phyloP scores from a whole-genome alignment of 2,329 filamentous ascomycete genomes.

The Arthrobotrys pseudoclavata region DNA sequence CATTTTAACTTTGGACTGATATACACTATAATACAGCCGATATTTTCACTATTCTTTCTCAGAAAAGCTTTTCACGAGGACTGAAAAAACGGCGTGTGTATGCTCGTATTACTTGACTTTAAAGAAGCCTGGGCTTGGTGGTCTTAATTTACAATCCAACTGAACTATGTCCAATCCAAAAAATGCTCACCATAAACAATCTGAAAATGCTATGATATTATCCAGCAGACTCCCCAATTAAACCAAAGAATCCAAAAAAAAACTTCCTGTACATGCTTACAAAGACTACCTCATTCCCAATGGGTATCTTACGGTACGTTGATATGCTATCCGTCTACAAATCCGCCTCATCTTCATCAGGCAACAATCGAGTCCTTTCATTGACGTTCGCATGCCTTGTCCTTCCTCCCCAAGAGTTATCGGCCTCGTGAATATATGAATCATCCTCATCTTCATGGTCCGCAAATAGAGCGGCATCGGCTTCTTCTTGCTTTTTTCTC shows the following conservation, averaged over 20 bases:
- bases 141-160: conserved; percentile 4
- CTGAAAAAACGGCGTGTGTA: neutral
- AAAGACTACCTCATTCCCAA: neutral
- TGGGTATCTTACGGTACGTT: conserved; percentile 26
- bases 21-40: too few relatives aligned
- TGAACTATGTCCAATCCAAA: neutral
- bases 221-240: conserved; percentile 7
- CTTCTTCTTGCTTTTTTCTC: conserved; percentile 63
- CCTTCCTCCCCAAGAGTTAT: conserved; percentile 33
- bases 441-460: conserved; percentile 41
- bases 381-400: conserved; percentile 24
- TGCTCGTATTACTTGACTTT: neutral
- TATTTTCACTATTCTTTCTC: neutral
- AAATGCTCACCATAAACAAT: neutral
- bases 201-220: conserved; percentile 17
- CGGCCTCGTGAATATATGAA: conserved; percentile 48
- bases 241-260: neutral
- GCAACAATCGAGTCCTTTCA: conserved; percentile 46
- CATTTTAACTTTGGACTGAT: neutral
- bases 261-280: neutral
- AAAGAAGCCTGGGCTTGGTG: neutral
- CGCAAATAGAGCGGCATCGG: conserved; percentile 45
- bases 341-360: conserved; percentile 45
- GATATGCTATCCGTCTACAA: conserved; percentile 2
- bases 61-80: neutral